Base-by-base conservation (phyloP, 2,329 filamentous ascomycete genomes). In the Fusarium pseudonygamai region DNA sequence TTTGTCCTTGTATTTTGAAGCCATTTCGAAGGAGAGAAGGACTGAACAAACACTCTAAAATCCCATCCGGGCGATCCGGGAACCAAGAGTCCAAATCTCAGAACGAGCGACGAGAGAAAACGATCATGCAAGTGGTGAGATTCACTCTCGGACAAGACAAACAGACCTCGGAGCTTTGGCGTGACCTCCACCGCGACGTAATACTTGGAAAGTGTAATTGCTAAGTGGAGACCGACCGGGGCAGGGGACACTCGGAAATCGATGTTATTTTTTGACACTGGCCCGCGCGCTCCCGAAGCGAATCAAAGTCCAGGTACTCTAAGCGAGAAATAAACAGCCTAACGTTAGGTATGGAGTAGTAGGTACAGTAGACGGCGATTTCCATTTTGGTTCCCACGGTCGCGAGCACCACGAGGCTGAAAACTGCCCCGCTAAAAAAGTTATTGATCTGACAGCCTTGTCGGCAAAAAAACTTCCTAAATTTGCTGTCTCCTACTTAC, bases 1-100 rank as follows among this genome's bases (percentile, higher is more conserved):
- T 82, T 91, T 90, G 84, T 92, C 90, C 83, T 92, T 92, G 83
- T 89, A 91, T 76, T 84, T 87, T 59, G 80, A 74, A 60, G 80
- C 72, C 82, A 83, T 83, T 67, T 78, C 62, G 76, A 73, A 66
- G 60, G 60, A 69, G 57, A 67, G 69, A 73, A 72, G 37, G 68
- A 74, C 59, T 58, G 60, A 74, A 69, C n/a, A 60, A 63, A 64
- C 68, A 61, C 56, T 71, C 67, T 74, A 78, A 60, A 75, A 66
- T 68, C 76, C 75, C 78, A 79, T 82, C 79, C 79, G 79, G 72
- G 58, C 63, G 66, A 78, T 80, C 80, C 80, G 81, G 66, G 47
- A 73, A 64, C 26, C 36, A 69, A 58, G 36, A 69, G 67, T 56
- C 36, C 73, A 57, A 45, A 49, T 49, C 57, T 63, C 57, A 67